These are phyloP conservation scores for Cyphellophora europaea DNA, from an alignment of 2,329 filamentous ascomycete genomes.

Conservation along the genomic window DNA sequence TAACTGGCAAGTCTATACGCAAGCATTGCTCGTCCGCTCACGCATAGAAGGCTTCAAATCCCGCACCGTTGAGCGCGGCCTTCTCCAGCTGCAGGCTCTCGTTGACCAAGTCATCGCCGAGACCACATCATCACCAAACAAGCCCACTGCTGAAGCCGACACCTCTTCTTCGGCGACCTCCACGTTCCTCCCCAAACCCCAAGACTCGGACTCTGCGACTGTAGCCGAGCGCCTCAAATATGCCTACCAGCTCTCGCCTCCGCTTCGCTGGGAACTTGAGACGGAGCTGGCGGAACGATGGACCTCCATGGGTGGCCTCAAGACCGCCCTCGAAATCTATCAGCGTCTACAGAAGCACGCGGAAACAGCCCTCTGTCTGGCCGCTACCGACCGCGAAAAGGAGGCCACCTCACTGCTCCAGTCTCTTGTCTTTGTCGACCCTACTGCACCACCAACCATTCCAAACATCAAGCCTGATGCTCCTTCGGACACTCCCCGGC, in stretches of 20 bases:
- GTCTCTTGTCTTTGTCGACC: slow-evolving; percentile 62
- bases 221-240: slow-evolving; percentile 69
- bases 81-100: slow-evolving; percentile 87
- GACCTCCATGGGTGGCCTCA: slow-evolving; percentile 76
- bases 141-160: slow-evolving; percentile 16
- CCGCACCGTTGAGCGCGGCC: slow-evolving; percentile 76
- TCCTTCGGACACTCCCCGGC: slow-evolving; percentile 64
- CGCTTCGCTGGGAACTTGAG: slow-evolving; percentile 88
- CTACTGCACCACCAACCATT: slow-evolving; percentile 52
- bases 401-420: slow-evolving; percentile 71
- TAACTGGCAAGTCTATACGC: slow-evolving; percentile 97
- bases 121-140: slow-evolving; percentile 44
- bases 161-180: slow-evolving; percentile 42
- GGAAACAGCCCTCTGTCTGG: slow-evolving; percentile 84
- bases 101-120: slow-evolving; percentile 93
- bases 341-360: slow-evolving; percentile 89
- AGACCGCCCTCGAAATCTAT: slow-evolving; percentile 91
- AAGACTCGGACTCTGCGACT: slow-evolving; percentile 67
- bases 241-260: slow-evolving; percentile 73
- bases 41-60: slow-evolving; percentile 82
- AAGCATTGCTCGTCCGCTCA: slow-evolving; percentile 80
- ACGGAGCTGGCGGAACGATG: slow-evolving; percentile 88
- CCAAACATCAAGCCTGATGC: slow-evolving; percentile 62
- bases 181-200: slow-evolving; percentile 71
- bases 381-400: slow-evolving; percentile 67